phyloP scores from a whole-genome alignment of 345 rosid genomes.

The Citrus trifoliata region DNA sequence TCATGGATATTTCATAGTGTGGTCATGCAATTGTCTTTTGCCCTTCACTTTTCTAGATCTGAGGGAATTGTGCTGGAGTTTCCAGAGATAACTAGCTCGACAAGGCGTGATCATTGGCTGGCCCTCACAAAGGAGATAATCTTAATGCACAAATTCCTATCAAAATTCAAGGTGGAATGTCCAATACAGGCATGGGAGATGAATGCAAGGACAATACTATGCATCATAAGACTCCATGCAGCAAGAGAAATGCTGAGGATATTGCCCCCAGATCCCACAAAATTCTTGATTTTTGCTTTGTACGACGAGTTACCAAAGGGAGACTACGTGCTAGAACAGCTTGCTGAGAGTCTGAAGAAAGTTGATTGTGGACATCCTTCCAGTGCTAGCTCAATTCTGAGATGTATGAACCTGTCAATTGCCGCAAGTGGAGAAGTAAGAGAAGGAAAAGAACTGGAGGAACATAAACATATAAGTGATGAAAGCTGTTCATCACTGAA shows the following conservation, averaged over 20 bases:
- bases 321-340: constrained; percentile 71
- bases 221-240: constrained; percentile 83
- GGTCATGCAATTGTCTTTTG: not conserved
- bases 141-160: constrained; percentile 71
- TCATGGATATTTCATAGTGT: not conserved
- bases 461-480: constrained; percentile 16
- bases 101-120: constrained; percentile 93
- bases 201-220: constrained; percentile 76
- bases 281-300: constrained; percentile 75
- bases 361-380: constrained; percentile 39
- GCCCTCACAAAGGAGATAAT: constrained; percentile 64
- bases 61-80: constrained; percentile 85
- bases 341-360: constrained; percentile 63
- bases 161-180: constrained; percentile 39
- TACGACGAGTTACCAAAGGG: constrained; percentile 87
- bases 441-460: constrained; percentile 20
- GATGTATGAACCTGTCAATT: constrained; percentile 46
- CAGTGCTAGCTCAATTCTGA: constrained; percentile 71
- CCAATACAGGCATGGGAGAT: constrained; percentile 70
- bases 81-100: constrained; percentile 93
- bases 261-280: constrained; percentile 69
- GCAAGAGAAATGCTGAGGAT: constrained; percentile 88
- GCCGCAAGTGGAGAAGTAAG: constrained; percentile 29
- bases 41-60: constrained; percentile 34
- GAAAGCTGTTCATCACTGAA: constrained; percentile 36